A percentile compares a stretch with the other conserved stretches of the same genome.
Evolutionary conservation across 805 yeast genomes (phyloP).

Genomic region (Pichia membranifaciens): DNA sequence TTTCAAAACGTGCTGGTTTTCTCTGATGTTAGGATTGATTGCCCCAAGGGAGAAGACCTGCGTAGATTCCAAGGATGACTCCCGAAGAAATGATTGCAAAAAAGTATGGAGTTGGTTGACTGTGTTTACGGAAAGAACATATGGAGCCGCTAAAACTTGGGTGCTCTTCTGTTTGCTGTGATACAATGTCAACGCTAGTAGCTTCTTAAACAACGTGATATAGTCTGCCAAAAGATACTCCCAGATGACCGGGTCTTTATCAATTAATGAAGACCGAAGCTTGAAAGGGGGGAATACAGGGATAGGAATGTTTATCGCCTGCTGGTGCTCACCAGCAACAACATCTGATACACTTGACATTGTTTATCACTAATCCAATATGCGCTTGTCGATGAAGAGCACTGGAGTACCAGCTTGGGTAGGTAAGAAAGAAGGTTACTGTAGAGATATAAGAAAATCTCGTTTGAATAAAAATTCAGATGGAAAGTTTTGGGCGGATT

Average conservation of each 20-base stretch:
- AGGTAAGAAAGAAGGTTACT: background rate
- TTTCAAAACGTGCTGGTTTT: constrained; percentile 45
- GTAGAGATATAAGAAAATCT: too few species aligned
- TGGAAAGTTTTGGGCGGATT: too few species aligned
- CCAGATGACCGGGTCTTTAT: constrained; percentile 82
- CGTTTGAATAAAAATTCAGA: too few species aligned
- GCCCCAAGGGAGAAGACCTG: constrained; percentile 65
- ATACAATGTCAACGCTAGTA: constrained; percentile 28
- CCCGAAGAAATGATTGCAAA: constrained; percentile 51
- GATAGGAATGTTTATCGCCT: constrained; percentile 12
- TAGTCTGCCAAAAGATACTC: constrained; percentile 64
- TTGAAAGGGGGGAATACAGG: constrained; percentile 63
- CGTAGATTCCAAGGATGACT: constrained; percentile 55
- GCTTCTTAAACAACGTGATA: constrained; percentile 44
- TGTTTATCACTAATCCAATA: background rate
- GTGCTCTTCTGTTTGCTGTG: constrained; percentile 11
- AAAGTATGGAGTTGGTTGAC: constrained; percentile 54
- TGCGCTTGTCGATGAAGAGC: background rate
- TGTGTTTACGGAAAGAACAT: constrained; percentile 44
- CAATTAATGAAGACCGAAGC: constrained; percentile 68
- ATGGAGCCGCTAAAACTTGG: constrained; percentile 10
- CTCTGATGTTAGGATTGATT: constrained; percentile 60
- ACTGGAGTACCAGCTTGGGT: background rate
- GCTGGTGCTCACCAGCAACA: background rate
- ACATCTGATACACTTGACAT: background rate